These are phyloP conservation scores for Silene noctiflora DNA, from an alignment of 179 eudicot species.

Conservation along the genomic window DNA sequence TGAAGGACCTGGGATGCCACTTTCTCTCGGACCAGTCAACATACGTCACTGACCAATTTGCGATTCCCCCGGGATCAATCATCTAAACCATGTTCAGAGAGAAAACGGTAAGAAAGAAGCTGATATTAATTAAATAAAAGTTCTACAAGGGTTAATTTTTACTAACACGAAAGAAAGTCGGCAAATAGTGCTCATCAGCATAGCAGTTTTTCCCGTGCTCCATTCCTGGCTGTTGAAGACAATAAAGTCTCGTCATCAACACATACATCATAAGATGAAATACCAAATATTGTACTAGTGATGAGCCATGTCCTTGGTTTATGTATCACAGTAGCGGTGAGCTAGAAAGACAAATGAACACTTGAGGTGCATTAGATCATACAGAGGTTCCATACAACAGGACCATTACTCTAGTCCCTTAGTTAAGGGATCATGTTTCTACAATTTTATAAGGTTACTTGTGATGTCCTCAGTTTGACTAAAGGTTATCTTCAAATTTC, in stretches of 20 bases:
- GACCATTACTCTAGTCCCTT: too few relatives aligned
- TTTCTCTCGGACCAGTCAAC: conserved; percentile 99
- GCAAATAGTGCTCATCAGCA: conserved; percentile 95
- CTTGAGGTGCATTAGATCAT: too few relatives aligned
- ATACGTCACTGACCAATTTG: conserved; percentile 94
- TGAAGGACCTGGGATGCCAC: conserved; percentile 94
- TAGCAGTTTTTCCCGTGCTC: conserved; percentile 89
- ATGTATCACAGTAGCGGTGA: too few relatives aligned
- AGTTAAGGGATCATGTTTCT: too few relatives aligned
- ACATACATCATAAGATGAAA: neutral
- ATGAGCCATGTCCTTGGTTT: too few relatives aligned
- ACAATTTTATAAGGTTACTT: too few relatives aligned
- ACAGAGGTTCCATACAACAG: too few relatives aligned
- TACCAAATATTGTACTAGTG: neutral
- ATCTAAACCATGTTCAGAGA: conserved; percentile 44
- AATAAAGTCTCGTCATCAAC: conserved; percentile 29
- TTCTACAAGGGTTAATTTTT: neutral
- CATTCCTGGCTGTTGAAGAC: conserved; percentile 80
- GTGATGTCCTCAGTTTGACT: too few relatives aligned
- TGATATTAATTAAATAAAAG: neutral
- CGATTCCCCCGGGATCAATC: conserved; percentile 87
- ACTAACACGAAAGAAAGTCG: conserved; percentile 83
- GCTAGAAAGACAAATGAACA: too few relatives aligned
- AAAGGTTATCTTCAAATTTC: too few relatives aligned
- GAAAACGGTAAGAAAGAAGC: neutral